A percentile compares a stretch with the other conserved stretches of the same genome.
phyloP scores from a whole-genome alignment of 805 yeast species.

The Kluyveromyces starmeri region DNA sequence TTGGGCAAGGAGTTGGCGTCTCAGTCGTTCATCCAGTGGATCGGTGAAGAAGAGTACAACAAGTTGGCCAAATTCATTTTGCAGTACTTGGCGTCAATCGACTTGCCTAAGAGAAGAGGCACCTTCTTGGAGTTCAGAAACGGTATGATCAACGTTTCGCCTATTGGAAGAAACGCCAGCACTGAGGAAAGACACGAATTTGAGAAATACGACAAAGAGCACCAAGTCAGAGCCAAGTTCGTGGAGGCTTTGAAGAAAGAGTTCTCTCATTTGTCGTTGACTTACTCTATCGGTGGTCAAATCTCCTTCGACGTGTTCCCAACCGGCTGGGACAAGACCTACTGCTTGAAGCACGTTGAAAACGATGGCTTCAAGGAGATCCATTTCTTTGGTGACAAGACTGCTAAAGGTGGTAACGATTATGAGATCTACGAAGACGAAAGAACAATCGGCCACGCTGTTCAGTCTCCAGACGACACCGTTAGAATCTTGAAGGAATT shows the following conservation, averaged over 20 bases:
- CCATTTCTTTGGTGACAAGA: constrained; percentile 98
- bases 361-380: constrained; percentile 76
- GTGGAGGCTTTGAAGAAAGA: constrained; percentile 76
- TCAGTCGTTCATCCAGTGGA: constrained; percentile 90
- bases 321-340: constrained; percentile 99
- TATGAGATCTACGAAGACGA: constrained; percentile 88
- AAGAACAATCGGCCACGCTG: constrained; percentile 96
- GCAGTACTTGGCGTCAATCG: constrained; percentile 74
- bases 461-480: constrained; percentile 83
- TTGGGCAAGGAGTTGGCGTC: constrained; percentile 80
- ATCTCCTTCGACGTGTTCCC: constrained; percentile 99
- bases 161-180: constrained; percentile 97
- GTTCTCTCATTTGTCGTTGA: constrained; percentile 76
- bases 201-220: constrained; percentile 73
- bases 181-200: constrained; percentile 88
- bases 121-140: constrained; percentile 98
- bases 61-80: constrained; percentile 78
- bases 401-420: constrained; percentile 96
- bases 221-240: constrained; percentile 75
- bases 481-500: constrained; percentile 73
- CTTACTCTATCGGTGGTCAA: constrained; percentile 99
- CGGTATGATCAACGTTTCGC: constrained; percentile 98
- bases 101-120: constrained; percentile 96
- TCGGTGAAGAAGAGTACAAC: constrained; percentile 93
- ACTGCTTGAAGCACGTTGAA: constrained; percentile 88